Conservation (phyloP, 352 stramenopile species). For the Thalassiosira allenii region DNA sequence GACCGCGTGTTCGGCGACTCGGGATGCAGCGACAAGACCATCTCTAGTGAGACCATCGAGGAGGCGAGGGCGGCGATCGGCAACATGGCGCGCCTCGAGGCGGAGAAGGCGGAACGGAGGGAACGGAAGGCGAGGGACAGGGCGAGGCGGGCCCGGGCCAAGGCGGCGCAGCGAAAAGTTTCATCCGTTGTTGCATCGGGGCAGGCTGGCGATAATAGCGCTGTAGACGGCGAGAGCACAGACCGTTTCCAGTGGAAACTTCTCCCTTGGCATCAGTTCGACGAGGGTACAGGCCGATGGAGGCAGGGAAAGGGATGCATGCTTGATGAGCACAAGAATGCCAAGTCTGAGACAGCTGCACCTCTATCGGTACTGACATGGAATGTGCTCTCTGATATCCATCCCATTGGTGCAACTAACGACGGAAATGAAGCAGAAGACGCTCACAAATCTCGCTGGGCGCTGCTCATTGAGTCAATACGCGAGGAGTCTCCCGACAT, state of each 20-base stretch:
- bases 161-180: neutral
- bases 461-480: constrained; percentile 14
- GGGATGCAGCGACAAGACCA: neutral
- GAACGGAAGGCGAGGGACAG: constrained; percentile 28
- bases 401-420: too few species aligned
- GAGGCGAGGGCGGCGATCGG: constrained; percentile 23
- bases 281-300: neutral
- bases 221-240: neutral
- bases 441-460: constrained; percentile 13
- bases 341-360: too few species aligned
- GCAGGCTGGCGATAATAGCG: neutral
- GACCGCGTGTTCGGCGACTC: constrained; percentile 47
- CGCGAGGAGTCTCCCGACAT: constrained; percentile 14
- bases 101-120: constrained; percentile 22
- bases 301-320: constrained; percentile 5
- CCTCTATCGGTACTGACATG: constrained; percentile 40
- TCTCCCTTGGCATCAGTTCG: constrained; percentile 21
- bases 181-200: neutral
- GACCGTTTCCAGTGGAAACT: constrained; percentile 14
- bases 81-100: constrained; percentile 34
- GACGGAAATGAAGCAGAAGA: constrained; percentile 20
- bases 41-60: constrained; percentile 25
- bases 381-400: constrained; percentile 51
- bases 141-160: constrained; percentile 6
- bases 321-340: too few species aligned